phyloP scores from a whole-genome alignment of 2,329 filamentous ascomycete species.

The Gliomastix tumulicola region DNA sequence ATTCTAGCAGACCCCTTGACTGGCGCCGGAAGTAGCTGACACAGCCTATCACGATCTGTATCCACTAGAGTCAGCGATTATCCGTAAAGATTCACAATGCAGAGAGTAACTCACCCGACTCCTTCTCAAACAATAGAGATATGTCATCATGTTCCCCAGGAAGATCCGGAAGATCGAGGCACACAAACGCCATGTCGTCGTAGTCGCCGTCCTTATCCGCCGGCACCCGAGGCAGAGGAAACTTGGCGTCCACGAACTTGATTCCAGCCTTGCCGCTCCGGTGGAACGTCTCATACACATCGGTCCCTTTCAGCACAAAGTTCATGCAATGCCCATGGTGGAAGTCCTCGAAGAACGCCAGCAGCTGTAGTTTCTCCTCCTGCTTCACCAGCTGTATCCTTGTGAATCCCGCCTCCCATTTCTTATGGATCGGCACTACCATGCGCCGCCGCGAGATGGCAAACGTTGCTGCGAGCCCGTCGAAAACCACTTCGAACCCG shows the following conservation, averaged over 20 bases:
- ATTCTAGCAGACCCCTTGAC: constrained; percentile 34
- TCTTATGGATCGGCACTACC: constrained; percentile 91
- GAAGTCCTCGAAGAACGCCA: constrained; percentile 87
- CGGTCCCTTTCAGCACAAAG: constrained; percentile 77
- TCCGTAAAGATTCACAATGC: neutral
- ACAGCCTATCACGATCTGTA: constrained; percentile 47
- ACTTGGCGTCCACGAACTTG: constrained; percentile 84
- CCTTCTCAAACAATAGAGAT: constrained; percentile 73
- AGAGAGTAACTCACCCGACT: constrained; percentile 55
- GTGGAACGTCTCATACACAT: constrained; percentile 67
- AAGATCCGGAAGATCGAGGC: constrained; percentile 80
- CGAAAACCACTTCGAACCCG: constrained; percentile 70
- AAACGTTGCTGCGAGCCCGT: constrained; percentile 65
- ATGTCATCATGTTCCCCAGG: constrained; percentile 92
- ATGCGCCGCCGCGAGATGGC: constrained; percentile 78
- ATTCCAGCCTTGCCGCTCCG: constrained; percentile 62
- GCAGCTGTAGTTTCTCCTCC: constrained; percentile 68
- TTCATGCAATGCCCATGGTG: constrained; percentile 83
- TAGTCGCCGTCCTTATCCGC: constrained; percentile 41
- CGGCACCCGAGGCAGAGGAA: constrained; percentile 64
- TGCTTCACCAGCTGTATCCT: constrained; percentile 70
- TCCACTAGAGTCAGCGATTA: constrained; percentile 11
- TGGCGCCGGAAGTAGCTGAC: constrained; percentile 45
- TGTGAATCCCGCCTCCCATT: constrained; percentile 79
- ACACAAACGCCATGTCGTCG: constrained; percentile 67